phyloP scores from a whole-genome alignment of 805 yeast species.

The Huiozyma naganishii region DNA sequence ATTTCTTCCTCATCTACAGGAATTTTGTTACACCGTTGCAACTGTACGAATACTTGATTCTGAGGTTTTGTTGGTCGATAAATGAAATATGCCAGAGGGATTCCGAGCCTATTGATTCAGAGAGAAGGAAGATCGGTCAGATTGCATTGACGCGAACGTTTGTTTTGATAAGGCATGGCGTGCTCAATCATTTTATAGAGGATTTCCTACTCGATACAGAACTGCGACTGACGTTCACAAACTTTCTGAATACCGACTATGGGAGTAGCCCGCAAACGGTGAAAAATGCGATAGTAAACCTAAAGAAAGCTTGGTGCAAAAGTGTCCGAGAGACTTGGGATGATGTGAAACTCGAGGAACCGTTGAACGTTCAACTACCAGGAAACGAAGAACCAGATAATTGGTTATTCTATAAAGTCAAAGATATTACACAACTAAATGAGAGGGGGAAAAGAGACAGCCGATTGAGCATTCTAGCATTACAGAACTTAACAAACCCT shows the following conservation, averaged over 20 bases:
- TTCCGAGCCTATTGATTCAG: not conserved
- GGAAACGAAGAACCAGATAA: slow-evolving; percentile 6
- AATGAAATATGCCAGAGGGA: slow-evolving; percentile 20
- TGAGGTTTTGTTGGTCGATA: slow-evolving; percentile 67
- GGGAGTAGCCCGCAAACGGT: slow-evolving; percentile 16
- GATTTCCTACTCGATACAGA: slow-evolving; percentile 55
- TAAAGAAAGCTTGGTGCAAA: slow-evolving; percentile 41
- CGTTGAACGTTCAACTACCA: slow-evolving; percentile 2
- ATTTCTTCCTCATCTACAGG: slow-evolving; percentile 78
- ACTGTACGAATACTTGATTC: slow-evolving; percentile 48
- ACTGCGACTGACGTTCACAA: slow-evolving; percentile 36
- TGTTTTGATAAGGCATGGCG: slow-evolving; percentile 83
- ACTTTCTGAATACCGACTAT: slow-evolving; percentile 30
- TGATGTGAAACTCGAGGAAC: slow-evolving; percentile 14
- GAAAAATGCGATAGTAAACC: slow-evolving; percentile 32
- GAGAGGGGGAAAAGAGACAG: slow-evolving; percentile 12
- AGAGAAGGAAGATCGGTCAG: slow-evolving; percentile 37
- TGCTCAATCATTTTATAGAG: slow-evolving; percentile 74
- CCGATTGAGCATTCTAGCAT: slow-evolving; percentile 23
- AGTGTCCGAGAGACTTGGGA: slow-evolving; percentile 21
- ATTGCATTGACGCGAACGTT: slow-evolving; percentile 70
- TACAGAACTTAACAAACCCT: slow-evolving; percentile 23
- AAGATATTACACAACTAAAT: slow-evolving; percentile 15
- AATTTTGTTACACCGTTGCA: slow-evolving; percentile 50
- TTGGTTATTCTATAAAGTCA: slow-evolving; percentile 18